These are phyloP conservation scores for Aspergillus indologenus DNA, from an alignment of 495 filamentous ascomycete species.

Conservation along the genomic window DNA sequence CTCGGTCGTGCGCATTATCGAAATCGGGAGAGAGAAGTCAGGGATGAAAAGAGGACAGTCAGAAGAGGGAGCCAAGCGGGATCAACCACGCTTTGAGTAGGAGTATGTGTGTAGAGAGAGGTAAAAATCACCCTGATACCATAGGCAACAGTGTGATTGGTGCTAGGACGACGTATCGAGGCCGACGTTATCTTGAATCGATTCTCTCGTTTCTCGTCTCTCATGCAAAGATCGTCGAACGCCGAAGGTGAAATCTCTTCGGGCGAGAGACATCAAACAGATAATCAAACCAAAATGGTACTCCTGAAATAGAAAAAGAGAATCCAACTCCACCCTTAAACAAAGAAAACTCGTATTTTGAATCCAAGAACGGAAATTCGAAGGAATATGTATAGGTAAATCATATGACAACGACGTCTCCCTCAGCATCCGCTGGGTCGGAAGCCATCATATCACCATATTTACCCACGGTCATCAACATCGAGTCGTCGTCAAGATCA, in stretches of 20 bases:
- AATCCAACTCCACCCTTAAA: slow-evolving; percentile 27
- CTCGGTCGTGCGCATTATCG: neutral
- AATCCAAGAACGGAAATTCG: slow-evolving; percentile 19
- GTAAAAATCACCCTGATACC: neutral
- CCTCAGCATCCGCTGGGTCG: slow-evolving; percentile 47
- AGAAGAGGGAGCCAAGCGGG: slow-evolving; percentile 19
- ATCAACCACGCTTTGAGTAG: slow-evolving; percentile 26
- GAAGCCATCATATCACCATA: slow-evolving; percentile 50
- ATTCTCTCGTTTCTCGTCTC: slow-evolving; percentile 39
- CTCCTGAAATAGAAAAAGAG: slow-evolving; percentile 21
- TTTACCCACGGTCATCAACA: slow-evolving; percentile 48
- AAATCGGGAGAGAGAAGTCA: slow-evolving; percentile 12
- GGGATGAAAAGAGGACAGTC: neutral
- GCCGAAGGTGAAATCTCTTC: slow-evolving; percentile 34
- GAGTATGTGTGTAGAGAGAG: neutral
- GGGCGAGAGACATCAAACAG: slow-evolving; percentile 17
- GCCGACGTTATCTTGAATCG: slow-evolving; percentile 19
- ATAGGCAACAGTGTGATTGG: neutral
- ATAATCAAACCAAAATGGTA: slow-evolving; percentile 22
- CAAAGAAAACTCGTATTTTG: slow-evolving; percentile 18
- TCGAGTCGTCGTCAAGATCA: slow-evolving; percentile 46
- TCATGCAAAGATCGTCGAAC: slow-evolving; percentile 40
- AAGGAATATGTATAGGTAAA: slow-evolving; percentile 17
- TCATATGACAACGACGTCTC: slow-evolving; percentile 50
- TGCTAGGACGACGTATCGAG: slow-evolving; percentile 8